Evolutionary conservation across 768 basidiomycete species (phyloP).

Genomic region (Suillus clintonianus): DNA sequence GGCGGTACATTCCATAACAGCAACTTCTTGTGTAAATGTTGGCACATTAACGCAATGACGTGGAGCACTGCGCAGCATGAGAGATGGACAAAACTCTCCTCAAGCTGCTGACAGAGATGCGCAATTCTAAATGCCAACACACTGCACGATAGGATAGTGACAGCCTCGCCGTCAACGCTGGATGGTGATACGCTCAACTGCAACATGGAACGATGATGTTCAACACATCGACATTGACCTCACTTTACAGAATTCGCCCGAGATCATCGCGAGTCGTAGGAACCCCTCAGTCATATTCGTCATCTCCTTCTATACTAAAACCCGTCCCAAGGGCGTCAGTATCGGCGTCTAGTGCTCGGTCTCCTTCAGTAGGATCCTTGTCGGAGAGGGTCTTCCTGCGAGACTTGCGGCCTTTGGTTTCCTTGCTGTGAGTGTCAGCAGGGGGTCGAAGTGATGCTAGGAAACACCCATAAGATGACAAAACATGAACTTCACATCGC

Average conservation of each 20-base stretch:
- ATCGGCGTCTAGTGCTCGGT: slow-evolving; percentile 8
- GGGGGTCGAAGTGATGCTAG: slow-evolving; percentile 46
- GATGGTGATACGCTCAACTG: too few species aligned
- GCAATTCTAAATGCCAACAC: background rate
- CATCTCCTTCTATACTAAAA: slow-evolving; percentile 4
- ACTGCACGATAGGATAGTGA: background rate
- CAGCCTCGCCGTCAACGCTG: background rate
- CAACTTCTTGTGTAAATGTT: background rate
- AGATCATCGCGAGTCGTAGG: background rate
- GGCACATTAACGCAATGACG: background rate
- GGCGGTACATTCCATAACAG: background rate
- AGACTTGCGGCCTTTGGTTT: slow-evolving; percentile 47
- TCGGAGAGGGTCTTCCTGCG: slow-evolving; percentile 25
- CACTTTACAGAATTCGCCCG: background rate
- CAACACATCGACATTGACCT: background rate
- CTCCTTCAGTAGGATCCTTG: slow-evolving; percentile 30
- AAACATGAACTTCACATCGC: slow-evolving; percentile 6
- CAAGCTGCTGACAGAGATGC: background rate
- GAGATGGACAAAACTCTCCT: background rate
- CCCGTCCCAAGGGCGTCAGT: slow-evolving; percentile 2
- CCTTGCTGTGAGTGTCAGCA: slow-evolving; percentile 38
- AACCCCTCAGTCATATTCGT: background rate
- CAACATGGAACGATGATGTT: background rate
- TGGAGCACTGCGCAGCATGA: background rate
- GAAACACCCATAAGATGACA: background rate